These are phyloP conservation scores for Cymodocea nodosa DNA, from an alignment of 116 monocot genomes.

Conservation along the genomic window DNA sequence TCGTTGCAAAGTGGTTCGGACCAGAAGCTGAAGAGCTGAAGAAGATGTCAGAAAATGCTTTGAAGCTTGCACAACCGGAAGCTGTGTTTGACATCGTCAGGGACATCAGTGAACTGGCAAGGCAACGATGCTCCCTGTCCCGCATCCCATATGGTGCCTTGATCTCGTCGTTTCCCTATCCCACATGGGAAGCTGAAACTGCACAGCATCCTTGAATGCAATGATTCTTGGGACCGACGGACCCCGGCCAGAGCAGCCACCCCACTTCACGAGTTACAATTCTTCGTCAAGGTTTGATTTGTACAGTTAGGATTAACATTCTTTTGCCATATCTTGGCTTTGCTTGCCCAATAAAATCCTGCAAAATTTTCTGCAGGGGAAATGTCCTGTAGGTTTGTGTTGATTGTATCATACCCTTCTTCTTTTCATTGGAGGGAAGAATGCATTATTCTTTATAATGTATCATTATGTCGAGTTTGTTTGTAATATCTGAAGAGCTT, in stretches of 20 bases:
- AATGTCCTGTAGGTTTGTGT: neutral
- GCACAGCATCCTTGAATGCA: too few species aligned
- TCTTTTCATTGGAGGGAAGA: neutral
- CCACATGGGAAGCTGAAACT: neutral
- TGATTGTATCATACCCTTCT: neutral
- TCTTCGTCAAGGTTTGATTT: neutral
- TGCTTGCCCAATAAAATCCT: constrained; percentile 11
- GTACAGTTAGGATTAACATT: constrained; percentile 19
- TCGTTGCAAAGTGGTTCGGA: constrained; percentile 73
- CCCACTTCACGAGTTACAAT: too few species aligned
- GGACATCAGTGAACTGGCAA: constrained; percentile 51
- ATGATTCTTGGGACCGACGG: too few species aligned
- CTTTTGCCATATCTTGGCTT: constrained; percentile 11
- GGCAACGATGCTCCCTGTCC: constrained; percentile 36
- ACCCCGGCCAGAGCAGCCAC: too few species aligned
- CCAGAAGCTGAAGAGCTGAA: constrained; percentile 43
- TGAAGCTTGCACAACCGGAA: constrained; percentile 75
- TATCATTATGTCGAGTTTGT: neutral
- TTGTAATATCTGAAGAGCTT: too few species aligned
- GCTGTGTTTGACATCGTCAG: constrained; percentile 82
- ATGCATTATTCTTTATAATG: neutral
- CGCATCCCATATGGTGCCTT: constrained; percentile 25
- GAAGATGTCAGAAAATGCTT: constrained; percentile 63
- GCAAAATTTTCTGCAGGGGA: neutral
- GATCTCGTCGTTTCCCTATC: constrained; percentile 32